A percentile compares a stretch with the other conserved stretches of the same genome.
Conservation (phyloP, 768 basidiomycete genomes). For the Austroboletus festivus region DNA sequence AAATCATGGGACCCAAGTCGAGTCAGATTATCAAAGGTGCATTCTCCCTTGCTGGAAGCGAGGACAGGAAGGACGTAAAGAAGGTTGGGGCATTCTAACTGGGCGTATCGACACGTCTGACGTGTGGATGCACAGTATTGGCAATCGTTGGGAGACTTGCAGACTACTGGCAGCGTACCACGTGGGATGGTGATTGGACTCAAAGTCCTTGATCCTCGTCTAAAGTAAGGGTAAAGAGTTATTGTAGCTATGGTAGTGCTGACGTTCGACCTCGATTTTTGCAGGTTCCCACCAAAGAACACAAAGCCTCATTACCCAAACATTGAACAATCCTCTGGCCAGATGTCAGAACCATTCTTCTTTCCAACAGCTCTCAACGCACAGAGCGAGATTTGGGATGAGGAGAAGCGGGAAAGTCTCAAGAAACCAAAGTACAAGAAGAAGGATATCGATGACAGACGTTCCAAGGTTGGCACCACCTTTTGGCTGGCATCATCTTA, state of each 20-base stretch:
- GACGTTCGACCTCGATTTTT: background rate
- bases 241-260: too few relatives aligned
- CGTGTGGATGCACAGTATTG: constrained; percentile 38
- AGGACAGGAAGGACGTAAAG: constrained; percentile 53
- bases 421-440: constrained; percentile 70
- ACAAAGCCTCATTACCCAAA: constrained; percentile 42
- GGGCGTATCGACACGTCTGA: background rate
- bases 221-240: constrained; percentile 53
- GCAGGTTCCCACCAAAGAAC: constrained; percentile 83
- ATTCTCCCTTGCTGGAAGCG: constrained; percentile 46
- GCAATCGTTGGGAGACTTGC: constrained; percentile 55
- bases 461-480: constrained; percentile 54
- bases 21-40: constrained; percentile 71
- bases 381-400: constrained; percentile 68
- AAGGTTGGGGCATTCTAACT: constrained; percentile 39
- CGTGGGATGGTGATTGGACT: constrained; percentile 77
- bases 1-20: constrained; percentile 85
- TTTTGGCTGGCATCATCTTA: background rate
- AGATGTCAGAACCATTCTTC: constrained; percentile 29
- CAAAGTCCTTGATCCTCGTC: constrained; percentile 79
- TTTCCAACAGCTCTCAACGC: constrained; percentile 61
- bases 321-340: constrained; percentile 22
- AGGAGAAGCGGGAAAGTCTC: constrained; percentile 51
- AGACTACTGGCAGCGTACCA: constrained; percentile 64
- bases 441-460: constrained; percentile 81